phyloP scores from a whole-genome alignment of 192 early-diverging fungal genomes.

The Backusella morwellensis region DNA sequence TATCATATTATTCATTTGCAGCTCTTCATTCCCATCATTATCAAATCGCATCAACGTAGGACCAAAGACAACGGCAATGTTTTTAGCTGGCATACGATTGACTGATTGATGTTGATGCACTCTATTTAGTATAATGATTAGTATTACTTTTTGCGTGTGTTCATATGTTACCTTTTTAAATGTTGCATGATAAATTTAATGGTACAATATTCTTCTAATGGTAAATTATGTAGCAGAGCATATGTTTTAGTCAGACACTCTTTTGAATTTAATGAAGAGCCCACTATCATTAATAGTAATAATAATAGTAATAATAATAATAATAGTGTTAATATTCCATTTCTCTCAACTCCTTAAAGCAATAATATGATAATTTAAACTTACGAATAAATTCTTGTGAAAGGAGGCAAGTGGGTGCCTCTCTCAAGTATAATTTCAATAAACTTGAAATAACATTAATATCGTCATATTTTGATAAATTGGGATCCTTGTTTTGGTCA shows the following conservation, averaged over 20 bases:
- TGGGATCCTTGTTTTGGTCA: constrained; percentile 45
- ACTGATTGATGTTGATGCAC: constrained; percentile 19
- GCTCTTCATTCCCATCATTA: constrained; percentile 55
- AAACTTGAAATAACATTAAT: constrained; percentile 71
- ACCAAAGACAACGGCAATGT: constrained; percentile 91
- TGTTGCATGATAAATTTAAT: constrained; percentile 64
- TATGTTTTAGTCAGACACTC: constrained; percentile 1
- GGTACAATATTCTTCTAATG: constrained; percentile 56
- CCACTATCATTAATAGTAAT: background rate
- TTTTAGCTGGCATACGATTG: constrained; percentile 91
- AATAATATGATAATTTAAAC: background rate
- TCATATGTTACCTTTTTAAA: constrained; percentile 43
- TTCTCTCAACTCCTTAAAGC: background rate
- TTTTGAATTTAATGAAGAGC: background rate
- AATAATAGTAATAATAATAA: background rate
- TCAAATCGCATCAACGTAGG: constrained; percentile 75
- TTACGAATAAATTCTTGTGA: constrained; percentile 21
- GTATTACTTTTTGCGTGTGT: background rate
- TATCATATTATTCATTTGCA: constrained; percentile 73
- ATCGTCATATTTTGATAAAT: constrained; percentile 55
- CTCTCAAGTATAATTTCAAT: constrained; percentile 74
- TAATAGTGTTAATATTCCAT: background rate
- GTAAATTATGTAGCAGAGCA: constrained; percentile 44
- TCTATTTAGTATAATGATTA: background rate
- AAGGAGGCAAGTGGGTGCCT: constrained; percentile 67